Conservation (phyloP, 192 early-diverging fungal genomes). For the Gamsiella multidivaricata region DNA sequence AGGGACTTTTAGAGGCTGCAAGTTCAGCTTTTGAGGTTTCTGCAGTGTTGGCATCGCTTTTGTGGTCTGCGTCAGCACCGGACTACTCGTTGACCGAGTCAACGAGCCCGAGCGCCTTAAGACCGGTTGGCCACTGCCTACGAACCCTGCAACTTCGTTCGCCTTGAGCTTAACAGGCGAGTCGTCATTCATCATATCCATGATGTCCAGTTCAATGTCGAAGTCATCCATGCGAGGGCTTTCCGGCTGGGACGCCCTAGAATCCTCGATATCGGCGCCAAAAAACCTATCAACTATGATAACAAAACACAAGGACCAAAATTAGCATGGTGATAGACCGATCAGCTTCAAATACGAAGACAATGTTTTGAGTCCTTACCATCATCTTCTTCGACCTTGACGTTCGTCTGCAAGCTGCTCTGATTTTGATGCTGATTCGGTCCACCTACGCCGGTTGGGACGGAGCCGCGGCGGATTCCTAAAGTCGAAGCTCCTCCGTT, state of each 20-base stretch:
- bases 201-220: constrained; percentile 21
- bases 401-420: background rate
- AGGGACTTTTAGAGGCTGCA: no score
- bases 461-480: background rate
- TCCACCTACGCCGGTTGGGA: no score
- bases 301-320: background rate
- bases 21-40: no score
- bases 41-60: no score
- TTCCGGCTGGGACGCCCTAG: constrained; percentile 25
- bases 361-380: background rate
- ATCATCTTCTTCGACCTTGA: constrained; percentile 17
- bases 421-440: background rate
- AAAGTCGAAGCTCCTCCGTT: background rate
- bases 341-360: background rate
- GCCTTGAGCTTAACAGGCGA: constrained; percentile 23
- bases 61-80: no score
- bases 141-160: background rate
- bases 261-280: constrained; percentile 32
- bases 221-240: constrained; percentile 46
- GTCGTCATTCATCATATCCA: constrained; percentile 26
- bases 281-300: constrained; percentile 29
- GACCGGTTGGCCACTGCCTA: background rate
- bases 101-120: constrained; percentile 11
- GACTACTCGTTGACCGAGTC: background rate
- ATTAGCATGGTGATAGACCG: background rate